phyloP scores from a whole-genome alignment of 2,329 filamentous ascomycete genomes.

The Saccharata proteae region DNA sequence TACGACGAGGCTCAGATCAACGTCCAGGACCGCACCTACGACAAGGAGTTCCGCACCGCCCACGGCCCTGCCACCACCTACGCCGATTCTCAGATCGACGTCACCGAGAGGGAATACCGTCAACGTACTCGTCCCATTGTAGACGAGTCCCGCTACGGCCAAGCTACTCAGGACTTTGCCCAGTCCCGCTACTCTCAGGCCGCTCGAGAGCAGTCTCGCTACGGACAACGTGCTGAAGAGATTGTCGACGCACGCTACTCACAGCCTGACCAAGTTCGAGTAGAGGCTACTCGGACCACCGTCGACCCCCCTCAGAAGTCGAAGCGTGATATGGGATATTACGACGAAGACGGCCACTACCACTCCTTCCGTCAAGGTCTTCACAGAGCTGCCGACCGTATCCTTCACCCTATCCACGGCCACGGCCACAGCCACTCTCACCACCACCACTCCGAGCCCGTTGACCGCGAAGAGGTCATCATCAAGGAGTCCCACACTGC shows the following conservation, averaged over 20 bases:
- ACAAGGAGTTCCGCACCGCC: constrained; percentile 35
- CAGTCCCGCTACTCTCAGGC: constrained; percentile 10
- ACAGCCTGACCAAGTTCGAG: constrained; percentile 35
- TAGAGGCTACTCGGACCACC: constrained; percentile 38
- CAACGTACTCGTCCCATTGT: constrained; percentile 45
- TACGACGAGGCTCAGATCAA: constrained; percentile 57
- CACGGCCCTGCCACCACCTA: constrained; percentile 34
- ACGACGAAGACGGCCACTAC: constrained; percentile 68
- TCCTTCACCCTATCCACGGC: constrained; percentile 51
- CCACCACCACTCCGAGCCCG: constrained; percentile 19
- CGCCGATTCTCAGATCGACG: constrained; percentile 46
- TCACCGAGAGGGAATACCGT: constrained; percentile 52
- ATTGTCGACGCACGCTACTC: constrained; percentile 26
- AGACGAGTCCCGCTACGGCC: constrained; percentile 20
- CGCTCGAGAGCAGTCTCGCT: constrained; percentile 10
- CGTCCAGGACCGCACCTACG: constrained; percentile 42
- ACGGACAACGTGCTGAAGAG: constrained; percentile 28
- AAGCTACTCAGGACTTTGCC: constrained; percentile 22
- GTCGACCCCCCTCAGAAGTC: constrained; percentile 38
- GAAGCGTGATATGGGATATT: constrained; percentile 62
- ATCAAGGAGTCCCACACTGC: constrained; percentile 31
- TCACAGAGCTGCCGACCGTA: constrained; percentile 52
- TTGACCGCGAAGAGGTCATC: constrained; percentile 33
- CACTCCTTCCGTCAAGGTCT: constrained; percentile 63
- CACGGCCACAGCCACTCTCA: constrained; percentile 30